Evolutionary conservation across 2,329 filamentous ascomycete genomes (phyloP), one percentile per base, ranked within the genome.

Genomic region (Pyrenophora graminea): DNA sequence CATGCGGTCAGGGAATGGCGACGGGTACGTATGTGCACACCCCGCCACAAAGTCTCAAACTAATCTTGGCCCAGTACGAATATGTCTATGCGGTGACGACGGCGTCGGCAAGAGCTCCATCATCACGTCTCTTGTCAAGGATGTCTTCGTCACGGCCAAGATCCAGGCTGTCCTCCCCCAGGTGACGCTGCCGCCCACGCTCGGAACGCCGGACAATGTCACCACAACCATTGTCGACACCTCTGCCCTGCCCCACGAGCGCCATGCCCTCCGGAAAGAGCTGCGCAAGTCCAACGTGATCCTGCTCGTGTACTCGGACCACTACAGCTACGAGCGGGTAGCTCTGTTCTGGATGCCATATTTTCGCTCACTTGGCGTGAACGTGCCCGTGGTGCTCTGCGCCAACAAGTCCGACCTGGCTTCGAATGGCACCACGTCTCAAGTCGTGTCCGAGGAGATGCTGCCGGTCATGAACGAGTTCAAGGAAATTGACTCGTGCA

Each of bases 271-370:
- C 52, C 88, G 92, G 55, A 94, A 94, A 71, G 94, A 97, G 77
- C 92, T 99, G 56, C 87, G 94, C 59, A 97, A 97, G 74, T 94
- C 89, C 68, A 99, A 97, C 72, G 93, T 97, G 61, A 97, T 99
- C 59, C 82, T 97, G 15, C 85, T 99, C 37, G 92, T 99, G 47
- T 99, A 99, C 74, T 92, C 92, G 61, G 94, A 99, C 73, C 93
- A 97, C 76, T 99, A 99, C 79, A 97, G 92, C 81, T 99, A 97
- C 77, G 94, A 99, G 72, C 83, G 94, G 32, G 92, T 99, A 3
- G 94, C 93, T 3, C 80, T 99, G 39, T 99, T 97, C 75, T 99
- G 94, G 94, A 89, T 99, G 84, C 94, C 94, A 9, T 95, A 97
- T 75, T 97, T 99, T 70, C 89, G 94, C 55, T 96, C 92, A 3